These are phyloP conservation scores for Pittosporum tobira DNA, from an alignment of 129 eudicot genomes.

Conservation along the genomic window DNA sequence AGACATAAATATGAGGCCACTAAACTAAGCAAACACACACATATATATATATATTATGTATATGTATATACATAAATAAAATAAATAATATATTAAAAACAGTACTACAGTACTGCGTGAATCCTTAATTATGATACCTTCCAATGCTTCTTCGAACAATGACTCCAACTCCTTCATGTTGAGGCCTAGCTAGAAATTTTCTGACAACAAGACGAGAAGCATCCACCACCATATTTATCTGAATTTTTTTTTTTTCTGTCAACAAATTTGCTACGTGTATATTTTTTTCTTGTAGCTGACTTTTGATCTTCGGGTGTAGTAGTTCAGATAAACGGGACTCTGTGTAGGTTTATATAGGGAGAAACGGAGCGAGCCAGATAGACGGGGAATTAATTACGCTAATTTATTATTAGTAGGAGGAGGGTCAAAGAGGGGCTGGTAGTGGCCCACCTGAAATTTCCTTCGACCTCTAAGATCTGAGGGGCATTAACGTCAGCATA, in stretches of 20 bases:
- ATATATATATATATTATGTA: too few species aligned
- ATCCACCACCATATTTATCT: slow-evolving; percentile 6
- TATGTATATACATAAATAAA: too few species aligned
- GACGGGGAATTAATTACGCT: too few species aligned
- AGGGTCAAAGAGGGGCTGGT: neutral
- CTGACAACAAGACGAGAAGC: slow-evolving; percentile 47
- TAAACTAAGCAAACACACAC: too few species aligned
- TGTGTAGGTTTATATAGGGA: slow-evolving; percentile 6
- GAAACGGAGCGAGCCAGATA: too few species aligned
- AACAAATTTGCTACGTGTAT: too few species aligned
- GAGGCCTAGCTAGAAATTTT: slow-evolving; percentile 62
- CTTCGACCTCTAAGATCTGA: neutral
- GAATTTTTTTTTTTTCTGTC: neutral
- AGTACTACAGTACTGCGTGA: too few species aligned
- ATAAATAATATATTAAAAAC: too few species aligned
- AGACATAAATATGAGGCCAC: too few species aligned
- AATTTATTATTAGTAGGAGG: too few species aligned
- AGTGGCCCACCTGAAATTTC: neutral
- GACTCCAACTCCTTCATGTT: slow-evolving; percentile 78
- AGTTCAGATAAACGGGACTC: neutral
- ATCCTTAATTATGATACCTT: slow-evolving; percentile 33
- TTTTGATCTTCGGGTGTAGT: neutral
- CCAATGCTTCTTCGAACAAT: slow-evolving; percentile 70
- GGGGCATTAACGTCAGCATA: slow-evolving; percentile 7
- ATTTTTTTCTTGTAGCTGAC: neutral